Evolutionary conservation across 441 rosid genomes (phyloP).

Genomic region (Gossypium gossypioides): DNA sequence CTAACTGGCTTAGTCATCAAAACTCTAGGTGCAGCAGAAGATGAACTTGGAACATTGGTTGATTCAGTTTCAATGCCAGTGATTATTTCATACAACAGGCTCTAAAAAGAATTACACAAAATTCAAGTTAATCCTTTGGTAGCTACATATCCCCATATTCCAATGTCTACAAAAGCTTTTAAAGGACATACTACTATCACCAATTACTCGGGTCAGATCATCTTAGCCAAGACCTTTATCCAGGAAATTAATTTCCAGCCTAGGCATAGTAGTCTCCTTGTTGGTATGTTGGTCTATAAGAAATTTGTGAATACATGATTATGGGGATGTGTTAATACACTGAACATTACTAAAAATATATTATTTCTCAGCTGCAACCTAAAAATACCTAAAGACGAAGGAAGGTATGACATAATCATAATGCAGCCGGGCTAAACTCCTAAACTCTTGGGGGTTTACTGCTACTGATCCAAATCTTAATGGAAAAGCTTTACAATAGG

Average conservation of each 20-base stretch:
- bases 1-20: conserved; percentile 48
- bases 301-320: neutral
- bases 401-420: neutral
- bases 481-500: neutral
- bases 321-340: neutral
- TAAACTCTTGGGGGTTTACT: neutral
- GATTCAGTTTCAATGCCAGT: conserved; percentile 60
- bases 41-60: conserved; percentile 69
- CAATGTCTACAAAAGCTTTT: neutral
- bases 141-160: neutral
- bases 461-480: neutral
- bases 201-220: neutral
- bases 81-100: conserved; percentile 68
- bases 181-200: neutral
- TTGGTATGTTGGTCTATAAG: neutral
- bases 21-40: conserved; percentile 57
- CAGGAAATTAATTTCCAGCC: neutral
- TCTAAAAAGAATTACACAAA: conserved; percentile 32
- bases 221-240: conserved; percentile 1
- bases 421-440: neutral
- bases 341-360: neutral
- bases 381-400: neutral
- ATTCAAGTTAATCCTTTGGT: conserved; percentile 4
- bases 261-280: neutral
- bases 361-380: neutral